Base-by-base conservation (phyloP, 2,329 filamentous ascomycete genomes). In the Aspergillus awamori region DNA sequence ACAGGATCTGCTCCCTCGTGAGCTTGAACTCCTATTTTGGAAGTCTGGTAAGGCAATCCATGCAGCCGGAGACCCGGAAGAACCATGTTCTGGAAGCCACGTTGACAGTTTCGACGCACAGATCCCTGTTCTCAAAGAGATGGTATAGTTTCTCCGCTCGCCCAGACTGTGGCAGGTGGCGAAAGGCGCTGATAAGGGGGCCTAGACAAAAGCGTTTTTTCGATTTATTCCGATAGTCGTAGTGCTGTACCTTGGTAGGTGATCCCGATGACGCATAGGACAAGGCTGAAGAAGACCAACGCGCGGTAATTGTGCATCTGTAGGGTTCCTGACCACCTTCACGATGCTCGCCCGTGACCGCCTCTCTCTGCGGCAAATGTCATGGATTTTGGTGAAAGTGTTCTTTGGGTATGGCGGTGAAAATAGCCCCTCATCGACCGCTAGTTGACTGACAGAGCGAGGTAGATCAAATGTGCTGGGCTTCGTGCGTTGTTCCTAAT, bases 61-160 rank as follows among this genome's bases (percentile, higher is more conserved):
- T 43, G 24, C 67, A 66, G 59, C 53, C 41, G 39, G 55, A 28
- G 58, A 55, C 52, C 52, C 28, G 38, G 49, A 33, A 54, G 41
- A 33, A 53, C 15, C 15, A 26, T 51, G 13, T 49, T 63, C 49
- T 39, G 49, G 67, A 59, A 55, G 8, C 22, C 33, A 17, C 13
- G 48, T 66, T 71, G 57, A 72, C 60, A 53, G 53, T 51, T 51
- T 53, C 47, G 52, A 68, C 65, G 63, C 63, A 59, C 67, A 85
- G 81, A 93, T 97, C 62, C 93, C 93, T 0, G 96, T 93, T 65
- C 83, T 97, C 54, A 95, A 95, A 74, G 92, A 94, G 74, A 97
- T 97, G 93, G 90, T 85, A 75, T 30, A 38, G 28, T 63, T 38
- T 48, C 26, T 26, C 17, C 15, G n/a, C 43, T 43, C 38, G 24